Base-by-base conservation (phyloP, 2,329 filamentous ascomycete genomes). In the Acrocalymma vagum region DNA sequence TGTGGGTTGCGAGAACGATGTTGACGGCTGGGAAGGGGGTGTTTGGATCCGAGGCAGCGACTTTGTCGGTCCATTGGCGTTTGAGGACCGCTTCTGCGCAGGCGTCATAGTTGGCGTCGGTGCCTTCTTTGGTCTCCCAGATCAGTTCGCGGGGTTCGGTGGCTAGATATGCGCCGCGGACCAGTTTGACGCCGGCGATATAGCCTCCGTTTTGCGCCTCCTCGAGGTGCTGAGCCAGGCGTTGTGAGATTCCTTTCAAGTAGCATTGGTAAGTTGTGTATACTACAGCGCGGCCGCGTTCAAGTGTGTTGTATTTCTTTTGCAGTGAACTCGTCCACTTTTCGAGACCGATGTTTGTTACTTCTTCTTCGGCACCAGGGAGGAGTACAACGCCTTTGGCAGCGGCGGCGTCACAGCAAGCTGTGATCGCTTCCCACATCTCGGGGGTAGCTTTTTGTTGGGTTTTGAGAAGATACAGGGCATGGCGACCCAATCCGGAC, bases 281-380 rank as follows among this genome's bases (percentile, higher is more conserved):
- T 40, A 96, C 78, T 36, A 92, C 80, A 3, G 88, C 85, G 38
- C 79, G 76, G 21, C 80, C 80, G 1, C 48, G 75, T 16, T 54
- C 58, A 5, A 42, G 45, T 6, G 50, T 80, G 73, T 95, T 95
- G 75, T 88, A 92, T 63, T 81, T 83, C 56, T 82, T 81, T 75
- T 91, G 88, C 55, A 90, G 86, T n/a, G 79, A 72, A 33, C 94
- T 70, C 5, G 86, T 89, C 87, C 90, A 93, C 54, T 83, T 80
- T 64, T 94, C 86, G 47, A 95, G 93, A 6, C 90, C 90, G 5
- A 80, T 74, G 71, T 95, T 89, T 20, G 94, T 80, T 39, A 82
- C 79, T 41, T 86, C 84, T 68, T 95, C 90, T 71, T 96, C 92
- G 2, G 90, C 92, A 50, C 95, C 90, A 48, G 95, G 90, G 2